These are phyloP conservation scores for Colletotrichum sp. DNA, from an alignment of 2,329 filamentous ascomycete genomes.

Conservation along the genomic window DNA sequence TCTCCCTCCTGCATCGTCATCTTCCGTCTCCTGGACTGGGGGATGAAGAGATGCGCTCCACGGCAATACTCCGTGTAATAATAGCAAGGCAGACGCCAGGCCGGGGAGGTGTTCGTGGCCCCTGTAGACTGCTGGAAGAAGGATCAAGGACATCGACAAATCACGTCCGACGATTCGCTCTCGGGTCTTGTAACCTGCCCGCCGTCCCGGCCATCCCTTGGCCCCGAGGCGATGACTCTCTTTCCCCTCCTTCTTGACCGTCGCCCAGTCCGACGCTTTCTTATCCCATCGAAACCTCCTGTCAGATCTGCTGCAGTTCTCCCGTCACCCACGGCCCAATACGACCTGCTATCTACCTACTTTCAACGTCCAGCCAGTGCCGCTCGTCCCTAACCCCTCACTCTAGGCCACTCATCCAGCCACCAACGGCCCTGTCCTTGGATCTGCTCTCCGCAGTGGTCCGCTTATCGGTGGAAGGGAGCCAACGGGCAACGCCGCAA, in stretches of 20 bases:
- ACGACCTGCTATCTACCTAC: not conserved
- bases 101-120: not conserved
- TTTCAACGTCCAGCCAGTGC: not conserved
- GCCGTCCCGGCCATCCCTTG: not conserved
- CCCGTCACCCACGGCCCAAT: not conserved
- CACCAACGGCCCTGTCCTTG: not conserved
- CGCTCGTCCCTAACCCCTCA: not conserved
- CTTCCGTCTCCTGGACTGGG: not conserved
- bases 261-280: not conserved
- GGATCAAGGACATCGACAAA: not conserved
- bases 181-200: not conserved
- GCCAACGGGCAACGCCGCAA: not conserved
- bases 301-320: not conserved
- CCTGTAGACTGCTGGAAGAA: not conserved
- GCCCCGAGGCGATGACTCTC: not conserved
- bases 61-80: not conserved
- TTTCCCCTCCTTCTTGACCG: not conserved
- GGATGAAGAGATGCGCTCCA: not conserved
- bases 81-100: not conserved
- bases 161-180: not conserved
- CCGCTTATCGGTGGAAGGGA: conserved; percentile 2
- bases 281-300: not conserved
- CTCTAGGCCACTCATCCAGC: not conserved
- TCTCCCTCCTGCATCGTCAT: not conserved
- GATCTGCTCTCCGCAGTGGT: conserved; percentile 5